These are phyloP conservation scores for Cyclotella sp. DNA, from an alignment of 108 stramenopile species.

Conservation along the genomic window DNA sequence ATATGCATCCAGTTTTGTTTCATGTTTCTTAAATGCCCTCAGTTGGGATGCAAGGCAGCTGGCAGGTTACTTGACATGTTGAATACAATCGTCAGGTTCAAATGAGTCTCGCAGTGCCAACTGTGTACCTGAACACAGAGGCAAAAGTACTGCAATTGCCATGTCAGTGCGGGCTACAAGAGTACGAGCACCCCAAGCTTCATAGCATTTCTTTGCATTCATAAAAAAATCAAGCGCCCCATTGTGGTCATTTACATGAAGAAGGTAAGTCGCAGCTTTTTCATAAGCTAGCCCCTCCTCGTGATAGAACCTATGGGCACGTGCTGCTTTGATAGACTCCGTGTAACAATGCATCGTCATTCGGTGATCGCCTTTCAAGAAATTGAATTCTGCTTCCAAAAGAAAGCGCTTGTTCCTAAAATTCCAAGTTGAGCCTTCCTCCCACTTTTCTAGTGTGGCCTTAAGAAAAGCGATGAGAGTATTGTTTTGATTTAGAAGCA, in stretches of 20 bases:
- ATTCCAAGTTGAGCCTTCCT: conserved; percentile 54
- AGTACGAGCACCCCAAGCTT: conserved; percentile 56
- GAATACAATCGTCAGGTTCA: no score
- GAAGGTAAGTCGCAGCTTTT: conserved; percentile 42
- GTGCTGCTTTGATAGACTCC: conserved; percentile 45
- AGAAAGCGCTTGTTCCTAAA: conserved; percentile 55
- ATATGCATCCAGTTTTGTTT: no score
- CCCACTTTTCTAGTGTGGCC: conserved; percentile 40
- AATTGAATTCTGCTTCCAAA: conserved; percentile 57
- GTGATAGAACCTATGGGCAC: conserved; percentile 53
- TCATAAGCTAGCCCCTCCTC: conserved; percentile 64
- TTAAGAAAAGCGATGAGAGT: background rate
- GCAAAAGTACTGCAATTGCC: conserved; percentile 31
- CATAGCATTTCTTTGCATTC: conserved; percentile 52
- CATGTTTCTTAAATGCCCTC: no score
- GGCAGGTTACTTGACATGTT: no score
- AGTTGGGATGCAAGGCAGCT: no score
- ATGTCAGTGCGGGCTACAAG: conserved; percentile 46
- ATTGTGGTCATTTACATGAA: conserved; percentile 22
- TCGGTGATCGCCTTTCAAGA: conserved; percentile 44
- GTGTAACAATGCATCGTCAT: conserved; percentile 45
- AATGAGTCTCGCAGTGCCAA: background rate
- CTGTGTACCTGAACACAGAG: conserved; percentile 12
- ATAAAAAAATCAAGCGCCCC: conserved; percentile 37
- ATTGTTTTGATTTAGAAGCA: background rate